phyloP scores from a whole-genome alignment of 2,329 filamentous ascomycete genomes.

The Penicillium sp. region DNA sequence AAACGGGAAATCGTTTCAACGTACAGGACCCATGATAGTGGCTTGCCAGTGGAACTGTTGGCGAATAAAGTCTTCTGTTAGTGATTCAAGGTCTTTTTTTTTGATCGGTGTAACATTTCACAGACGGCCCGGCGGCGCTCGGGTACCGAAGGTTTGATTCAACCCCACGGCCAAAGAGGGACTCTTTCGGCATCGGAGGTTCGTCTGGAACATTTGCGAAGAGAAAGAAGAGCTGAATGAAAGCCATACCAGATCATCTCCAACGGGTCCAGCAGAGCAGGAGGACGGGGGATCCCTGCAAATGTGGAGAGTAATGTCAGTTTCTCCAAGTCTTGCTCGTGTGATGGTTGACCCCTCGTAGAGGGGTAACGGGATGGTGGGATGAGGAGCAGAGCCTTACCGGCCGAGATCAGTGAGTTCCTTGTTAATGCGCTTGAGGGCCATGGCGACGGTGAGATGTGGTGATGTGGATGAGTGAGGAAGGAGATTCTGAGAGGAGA shows the following conservation, averaged over 20 bases:
- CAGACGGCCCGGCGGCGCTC: slow-evolving; percentile 2
- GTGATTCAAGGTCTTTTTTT: too few relatives aligned
- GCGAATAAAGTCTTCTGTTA: slow-evolving; percentile 15
- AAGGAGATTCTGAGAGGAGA: slow-evolving; percentile 5
- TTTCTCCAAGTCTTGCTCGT: slow-evolving; percentile 7
- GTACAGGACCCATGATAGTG: slow-evolving; percentile 98
- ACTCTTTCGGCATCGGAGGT: slow-evolving; percentile 8
- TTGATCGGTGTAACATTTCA: background rate
- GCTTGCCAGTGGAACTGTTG: slow-evolving; percentile 98
- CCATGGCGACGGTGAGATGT: slow-evolving; percentile 33
- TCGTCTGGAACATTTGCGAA: slow-evolving; percentile 4
- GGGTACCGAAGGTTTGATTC: slow-evolving; percentile 1
- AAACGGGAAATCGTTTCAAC: slow-evolving; percentile 36
- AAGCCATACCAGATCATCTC: slow-evolving; percentile 86
- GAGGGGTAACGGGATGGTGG: slow-evolving; percentile 1
- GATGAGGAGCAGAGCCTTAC: slow-evolving; percentile 31
- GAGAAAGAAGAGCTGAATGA: slow-evolving; percentile 1
- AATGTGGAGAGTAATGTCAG: slow-evolving; percentile 11
- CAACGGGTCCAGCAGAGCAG: slow-evolving; percentile 93
- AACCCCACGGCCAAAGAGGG: slow-evolving; percentile 22
- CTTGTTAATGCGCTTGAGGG: slow-evolving; percentile 50
- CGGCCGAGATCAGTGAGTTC: slow-evolving; percentile 49
- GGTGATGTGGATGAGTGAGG: slow-evolving; percentile 5
- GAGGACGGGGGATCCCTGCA: slow-evolving; percentile 92
- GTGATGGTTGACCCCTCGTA: background rate